Evolutionary conservation across 805 yeast genomes (phyloP).

Genomic region (Hanseniaspora singularis): DNA sequence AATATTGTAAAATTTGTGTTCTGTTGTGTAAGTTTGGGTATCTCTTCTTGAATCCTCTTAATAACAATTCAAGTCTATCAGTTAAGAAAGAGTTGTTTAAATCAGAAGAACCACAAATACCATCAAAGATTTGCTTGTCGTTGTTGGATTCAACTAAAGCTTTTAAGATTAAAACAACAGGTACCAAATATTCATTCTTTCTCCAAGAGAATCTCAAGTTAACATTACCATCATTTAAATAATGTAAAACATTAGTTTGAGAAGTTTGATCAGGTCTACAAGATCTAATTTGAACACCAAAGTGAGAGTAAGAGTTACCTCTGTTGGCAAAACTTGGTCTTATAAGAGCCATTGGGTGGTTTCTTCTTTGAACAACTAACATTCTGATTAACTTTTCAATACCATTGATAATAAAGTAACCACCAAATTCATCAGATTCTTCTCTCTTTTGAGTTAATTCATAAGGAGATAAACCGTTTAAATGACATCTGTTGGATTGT

Average conservation of each 20-base stretch:
- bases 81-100: slow-evolving; percentile 81
- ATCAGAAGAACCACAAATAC: slow-evolving; percentile 76
- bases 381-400: slow-evolving; percentile 91
- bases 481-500: slow-evolving; percentile 80
- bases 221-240: slow-evolving; percentile 87
- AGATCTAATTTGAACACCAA: slow-evolving; percentile 85
- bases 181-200: slow-evolving; percentile 87
- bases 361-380: slow-evolving; percentile 95
- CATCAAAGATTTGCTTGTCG: slow-evolving; percentile 92
- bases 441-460: slow-evolving; percentile 69
- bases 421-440: slow-evolving; percentile 93
- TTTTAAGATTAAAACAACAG: slow-evolving; percentile 83
- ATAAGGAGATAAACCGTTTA: slow-evolving; percentile 69
- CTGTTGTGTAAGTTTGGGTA: slow-evolving; percentile 52
- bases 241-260: slow-evolving; percentile 93
- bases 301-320: slow-evolving; percentile 80
- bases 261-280: slow-evolving; percentile 97
- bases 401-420: slow-evolving; percentile 92
- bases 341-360: slow-evolving; percentile 94
- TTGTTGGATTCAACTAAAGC: slow-evolving; percentile 73
- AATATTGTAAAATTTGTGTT: slow-evolving; percentile 80
- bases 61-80: slow-evolving; percentile 88
- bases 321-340: slow-evolving; percentile 91
- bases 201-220: slow-evolving; percentile 96
- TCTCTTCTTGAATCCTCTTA: slow-evolving; percentile 79